These are phyloP conservation scores for Vaccinium darrowii DNA, from an alignment of 148 eudicot species.

Conservation along the genomic window DNA sequence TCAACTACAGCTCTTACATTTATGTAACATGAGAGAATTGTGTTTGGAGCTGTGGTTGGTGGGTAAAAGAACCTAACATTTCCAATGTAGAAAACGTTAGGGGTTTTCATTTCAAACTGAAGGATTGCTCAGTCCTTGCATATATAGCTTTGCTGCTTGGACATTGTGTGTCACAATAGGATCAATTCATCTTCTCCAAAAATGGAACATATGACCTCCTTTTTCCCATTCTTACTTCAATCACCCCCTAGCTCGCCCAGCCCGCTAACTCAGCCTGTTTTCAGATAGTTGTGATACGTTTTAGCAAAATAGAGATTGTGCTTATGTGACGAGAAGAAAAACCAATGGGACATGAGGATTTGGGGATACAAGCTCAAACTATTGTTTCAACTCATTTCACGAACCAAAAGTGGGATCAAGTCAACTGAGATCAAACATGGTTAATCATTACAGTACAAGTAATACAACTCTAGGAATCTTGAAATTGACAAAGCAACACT, in stretches of 20 bases:
- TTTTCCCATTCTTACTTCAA: background rate
- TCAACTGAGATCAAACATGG: background rate
- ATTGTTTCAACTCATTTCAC: background rate
- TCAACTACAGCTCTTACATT: no score
- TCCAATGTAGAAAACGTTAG: no score
- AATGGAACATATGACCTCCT: background rate
- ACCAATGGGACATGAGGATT: background rate
- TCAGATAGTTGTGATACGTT: background rate
- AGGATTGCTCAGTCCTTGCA: no score
- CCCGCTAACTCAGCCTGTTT: background rate
- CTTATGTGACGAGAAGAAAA: background rate
- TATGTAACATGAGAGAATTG: no score
- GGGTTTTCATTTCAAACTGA: no score
- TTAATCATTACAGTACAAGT: background rate
- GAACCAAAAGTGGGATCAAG: background rate
- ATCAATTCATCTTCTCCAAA: background rate
- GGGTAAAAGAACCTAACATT: no score
- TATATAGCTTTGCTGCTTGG: no score
- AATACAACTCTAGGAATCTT: background rate
- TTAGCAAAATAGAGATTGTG: background rate
- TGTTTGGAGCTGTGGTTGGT: no score
- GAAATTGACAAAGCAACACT: conserved; percentile 6
- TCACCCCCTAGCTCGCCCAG: no score
- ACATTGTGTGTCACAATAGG: no score
- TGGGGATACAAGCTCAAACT: background rate